Evolutionary conservation across 148 eudicot species (phyloP), one percentile per base, ranked within the genome.

Genomic region (Salicornia ramosissima): DNA sequence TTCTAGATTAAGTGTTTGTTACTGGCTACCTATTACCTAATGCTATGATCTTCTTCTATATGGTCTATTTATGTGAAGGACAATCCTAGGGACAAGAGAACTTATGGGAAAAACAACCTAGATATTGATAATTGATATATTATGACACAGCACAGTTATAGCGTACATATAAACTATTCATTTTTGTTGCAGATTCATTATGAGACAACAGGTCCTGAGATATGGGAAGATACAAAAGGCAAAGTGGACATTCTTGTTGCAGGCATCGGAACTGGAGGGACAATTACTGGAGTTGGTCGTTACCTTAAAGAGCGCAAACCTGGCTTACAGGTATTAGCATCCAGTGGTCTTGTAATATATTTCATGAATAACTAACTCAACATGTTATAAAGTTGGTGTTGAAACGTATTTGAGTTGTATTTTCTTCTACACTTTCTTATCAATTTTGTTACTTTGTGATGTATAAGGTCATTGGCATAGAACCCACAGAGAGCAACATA

Each of bases 201-300:
- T 77, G 97, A 91, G 82, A 95, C 97, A 54, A 91, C 99, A 52
- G 99, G 99, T 69, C 99, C 99, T 45, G 97, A 95, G 83, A 95
- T 95, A 75, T 95, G 99, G 99, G 97, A 95, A 81, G 99, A 95
- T 68, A 95, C 99, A 46, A 87, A 77, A 15, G 99, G 99, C 61
- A 91, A 87, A 78, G 86, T 95, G 80, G 99, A 91, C 76, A 87
- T 95, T 67, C 82, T 95, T 73, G 80, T 95, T 67, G 97, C 97
- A 15, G 97, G 97, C 47, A 87, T 95, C 67, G 99, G 97, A 68
- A 95, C 99, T 70, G 99, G 99, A 71, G 99, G 99, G 34, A 95
- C 99, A 55, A 91, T 91, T 77, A 28, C 97, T 47, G 99, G 99
- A 56, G 90, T 80, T 75, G 97, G 97, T 42, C 88, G 81, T 39